Evolutionary conservation across 805 yeast genomes (phyloP), one percentile per base, ranked within the genome.

Genomic region (Candida incommunis): DNA sequence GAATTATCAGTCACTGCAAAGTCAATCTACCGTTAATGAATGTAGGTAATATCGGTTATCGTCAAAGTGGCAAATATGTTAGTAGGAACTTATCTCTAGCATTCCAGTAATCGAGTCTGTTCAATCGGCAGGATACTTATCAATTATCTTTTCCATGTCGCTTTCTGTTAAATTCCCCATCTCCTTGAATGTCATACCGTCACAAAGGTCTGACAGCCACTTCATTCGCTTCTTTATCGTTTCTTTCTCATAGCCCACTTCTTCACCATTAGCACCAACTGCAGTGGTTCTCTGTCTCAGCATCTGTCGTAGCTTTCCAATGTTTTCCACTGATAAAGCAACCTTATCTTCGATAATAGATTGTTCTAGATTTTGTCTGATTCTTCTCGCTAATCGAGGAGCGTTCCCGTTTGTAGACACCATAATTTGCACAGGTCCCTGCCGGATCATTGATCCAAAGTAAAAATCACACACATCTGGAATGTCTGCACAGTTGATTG

Each of bases 391-490:
- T 53, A 84, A 70, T 45, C 92, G 63, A 0, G 95, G 95, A 2
- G 88, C 80, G 53, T 78, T 74, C 3, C 94, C 94, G 59, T 82
- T 83, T 11, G 94, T 82, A 34, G 85, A 76, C 13, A 84, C 80
- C 88, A 84, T 79, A 31, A 84, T 70, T 57, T 83, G 92, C 43
- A 84, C 64, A 15, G 78, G 75, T 15, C 88, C 92, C 50, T 74
- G 74, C 54, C 82, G 70, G 59, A 75, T 77, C 65, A 80, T 77
- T 22, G 88, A 75, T 1, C 94, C 95, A 60, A 84, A 84, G 64
- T 82, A 84, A 61, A 82, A 84, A 60, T 84, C 95, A 64, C 95
- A 84, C 48, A 76, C 65, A n/a, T 74, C 72, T 2, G 94, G 94
- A 49, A 81, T 81, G 59, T 84, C 95, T 1, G 94, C 94, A 34